These are phyloP conservation scores for Inga leiocalycina DNA, from an alignment of 306 rosid species.

Conservation along the genomic window DNA sequence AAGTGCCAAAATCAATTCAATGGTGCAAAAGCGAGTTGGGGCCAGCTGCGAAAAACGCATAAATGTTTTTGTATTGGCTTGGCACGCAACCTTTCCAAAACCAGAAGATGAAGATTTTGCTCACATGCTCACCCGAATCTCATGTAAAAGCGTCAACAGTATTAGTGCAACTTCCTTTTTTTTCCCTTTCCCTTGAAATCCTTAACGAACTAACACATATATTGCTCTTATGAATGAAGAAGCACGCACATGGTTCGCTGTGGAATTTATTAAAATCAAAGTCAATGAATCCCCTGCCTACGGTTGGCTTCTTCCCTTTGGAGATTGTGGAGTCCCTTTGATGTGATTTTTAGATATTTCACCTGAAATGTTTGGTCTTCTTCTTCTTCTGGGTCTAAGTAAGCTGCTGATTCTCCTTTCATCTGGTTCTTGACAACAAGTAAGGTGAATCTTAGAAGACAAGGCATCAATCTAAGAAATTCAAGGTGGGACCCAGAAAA, in stretches of 20 bases:
- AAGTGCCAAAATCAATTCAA: conserved; percentile 20
- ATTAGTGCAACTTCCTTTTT: background rate
- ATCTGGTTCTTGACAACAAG: background rate
- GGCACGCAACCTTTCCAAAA: conserved; percentile 34
- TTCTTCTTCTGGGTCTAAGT: background rate
- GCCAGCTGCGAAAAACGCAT: background rate
- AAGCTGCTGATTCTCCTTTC: background rate
- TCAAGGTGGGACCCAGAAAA: conserved; percentile 21
- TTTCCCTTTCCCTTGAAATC: background rate
- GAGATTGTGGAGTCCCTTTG: conserved; percentile 23
- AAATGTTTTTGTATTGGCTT: conserved; percentile 27
- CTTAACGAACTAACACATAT: conserved; percentile 10
- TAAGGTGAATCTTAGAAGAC: conserved; percentile 21
- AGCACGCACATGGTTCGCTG: background rate
- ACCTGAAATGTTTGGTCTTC: background rate
- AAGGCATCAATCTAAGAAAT: conserved; percentile 18
- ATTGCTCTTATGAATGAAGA: background rate
- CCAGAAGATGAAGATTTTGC: conserved; percentile 23
- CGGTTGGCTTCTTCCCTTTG: background rate
- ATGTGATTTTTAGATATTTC: conserved; percentile 4
- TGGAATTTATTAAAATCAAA: conserved; percentile 2
- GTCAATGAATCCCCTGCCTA: background rate
- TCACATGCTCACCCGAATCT: conserved; percentile 26
- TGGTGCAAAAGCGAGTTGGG: conserved; percentile 35
- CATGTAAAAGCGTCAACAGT: conserved; percentile 17